Percentiles rank a stretch among this genome's conserved stretches.
These are phyloP conservation scores for Pilobolus umbonatus DNA, from an alignment of 192 early-diverging fungal species.

Conservation along the genomic window DNA sequence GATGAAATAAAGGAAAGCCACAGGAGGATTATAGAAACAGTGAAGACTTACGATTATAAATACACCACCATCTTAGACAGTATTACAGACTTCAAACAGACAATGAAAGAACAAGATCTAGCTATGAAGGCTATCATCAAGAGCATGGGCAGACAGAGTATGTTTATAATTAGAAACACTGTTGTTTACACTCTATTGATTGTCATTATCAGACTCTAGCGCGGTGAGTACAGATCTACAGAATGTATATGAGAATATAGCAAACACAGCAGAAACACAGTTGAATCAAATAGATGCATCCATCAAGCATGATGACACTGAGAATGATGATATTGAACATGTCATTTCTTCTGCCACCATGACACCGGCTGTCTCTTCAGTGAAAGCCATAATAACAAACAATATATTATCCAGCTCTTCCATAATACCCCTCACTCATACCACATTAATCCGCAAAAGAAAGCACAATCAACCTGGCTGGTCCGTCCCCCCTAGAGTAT, in stretches of 20 bases:
- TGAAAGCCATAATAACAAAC: background rate
- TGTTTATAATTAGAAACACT: background rate
- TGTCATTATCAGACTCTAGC: too few relatives aligned
- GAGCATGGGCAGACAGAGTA: background rate
- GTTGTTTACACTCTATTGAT: too few relatives aligned
- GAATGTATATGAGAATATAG: too few relatives aligned
- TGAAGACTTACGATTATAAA: constrained; percentile 24
- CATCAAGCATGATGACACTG: too few relatives aligned
- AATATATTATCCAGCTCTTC: background rate
- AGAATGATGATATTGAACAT: background rate
- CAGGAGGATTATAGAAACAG: constrained; percentile 36
- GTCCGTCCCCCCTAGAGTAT: constrained; percentile 49
- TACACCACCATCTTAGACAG: constrained; percentile 31
- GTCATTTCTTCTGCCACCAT: constrained; percentile 20
- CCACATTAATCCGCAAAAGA: constrained; percentile 5
- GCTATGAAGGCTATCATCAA: constrained; percentile 40
- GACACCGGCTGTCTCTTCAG: too few relatives aligned
- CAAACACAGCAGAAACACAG: too few relatives aligned
- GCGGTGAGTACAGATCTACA: too few relatives aligned
- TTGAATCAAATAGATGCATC: too few relatives aligned
- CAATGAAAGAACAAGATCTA: constrained; percentile 43
- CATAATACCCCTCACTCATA: background rate
- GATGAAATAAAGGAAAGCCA: constrained; percentile 37
- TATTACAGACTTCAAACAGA: constrained; percentile 39
- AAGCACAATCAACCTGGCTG: constrained; percentile 11